Percentiles rank a stretch among this genome's conserved stretches.
Conservation (phyloP, 1,284 basidiomycete species). For the Gomphus sp. region DNA sequence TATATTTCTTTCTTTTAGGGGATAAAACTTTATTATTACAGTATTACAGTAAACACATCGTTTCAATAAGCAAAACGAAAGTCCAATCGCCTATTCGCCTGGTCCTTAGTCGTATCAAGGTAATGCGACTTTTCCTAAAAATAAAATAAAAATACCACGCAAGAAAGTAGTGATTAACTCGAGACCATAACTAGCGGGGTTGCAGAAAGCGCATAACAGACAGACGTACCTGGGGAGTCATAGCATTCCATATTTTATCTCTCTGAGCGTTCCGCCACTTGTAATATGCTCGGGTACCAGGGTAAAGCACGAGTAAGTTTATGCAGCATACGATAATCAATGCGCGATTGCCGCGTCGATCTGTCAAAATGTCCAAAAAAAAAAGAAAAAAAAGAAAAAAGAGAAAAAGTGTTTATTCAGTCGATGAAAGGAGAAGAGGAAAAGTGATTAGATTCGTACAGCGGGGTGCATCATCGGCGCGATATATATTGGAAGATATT, state of each 20-base stretch:
- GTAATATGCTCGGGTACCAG: conserved; percentile 41
- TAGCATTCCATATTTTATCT: conserved; percentile 40
- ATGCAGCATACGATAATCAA: conserved; percentile 36
- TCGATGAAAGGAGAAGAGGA: not conserved
- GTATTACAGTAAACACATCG: not conserved
- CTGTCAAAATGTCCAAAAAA: conserved; percentile 18
- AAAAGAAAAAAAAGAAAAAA: no score
- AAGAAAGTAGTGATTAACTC: not conserved
- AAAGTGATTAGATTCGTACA: conserved; percentile 25
- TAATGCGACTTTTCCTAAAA: conserved; percentile 51
- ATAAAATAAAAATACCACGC: conserved; percentile 1
- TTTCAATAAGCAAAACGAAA: conserved; percentile 48
- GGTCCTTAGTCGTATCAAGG: conserved; percentile 46
- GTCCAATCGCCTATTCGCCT: conserved; percentile 47
- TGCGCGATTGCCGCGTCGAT: conserved; percentile 38
- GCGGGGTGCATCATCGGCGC: conserved; percentile 39
- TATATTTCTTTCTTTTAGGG: no score
- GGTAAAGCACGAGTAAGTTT: conserved; percentile 42
- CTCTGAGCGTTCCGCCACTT: conserved; percentile 40
- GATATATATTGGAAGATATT: conserved; percentile 40
- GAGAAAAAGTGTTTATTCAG: not conserved
- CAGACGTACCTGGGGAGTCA: conserved; percentile 34
- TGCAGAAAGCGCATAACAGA: no score
- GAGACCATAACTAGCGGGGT: no score
- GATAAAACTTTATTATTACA: no score